Conservation (phyloP, 2,329 filamentous ascomycete species). For the Fusarium palustre region DNA sequence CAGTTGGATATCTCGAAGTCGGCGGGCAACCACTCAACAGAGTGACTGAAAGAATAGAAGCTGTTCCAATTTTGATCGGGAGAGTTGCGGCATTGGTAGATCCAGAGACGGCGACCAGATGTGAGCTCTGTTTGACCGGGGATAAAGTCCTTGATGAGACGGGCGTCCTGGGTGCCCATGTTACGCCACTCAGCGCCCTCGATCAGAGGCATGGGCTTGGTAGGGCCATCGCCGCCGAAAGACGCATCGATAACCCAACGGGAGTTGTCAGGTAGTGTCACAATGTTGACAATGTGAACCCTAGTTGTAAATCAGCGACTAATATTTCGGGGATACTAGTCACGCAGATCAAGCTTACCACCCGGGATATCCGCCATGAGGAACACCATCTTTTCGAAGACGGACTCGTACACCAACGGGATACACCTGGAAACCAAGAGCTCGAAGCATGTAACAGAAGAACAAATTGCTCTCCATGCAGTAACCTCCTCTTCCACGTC, state of each 20-base stretch:
- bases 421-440: conserved; percentile 66
- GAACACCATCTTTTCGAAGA: conserved; percentile 54
- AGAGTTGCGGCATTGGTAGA: conserved; percentile 69
- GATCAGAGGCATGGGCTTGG: conserved; percentile 65
- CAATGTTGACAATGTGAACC: conserved; percentile 71
- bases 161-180: conserved; percentile 67
- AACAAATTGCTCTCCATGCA: conserved; percentile 70
- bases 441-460: conserved; percentile 64
- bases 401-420: conserved; percentile 65
- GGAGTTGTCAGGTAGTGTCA: conserved; percentile 62
- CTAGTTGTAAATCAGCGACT: conserved; percentile 24
- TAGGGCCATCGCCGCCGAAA: conserved; percentile 73
- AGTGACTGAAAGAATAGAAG: conserved; percentile 73
- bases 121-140: conserved; percentile 56
- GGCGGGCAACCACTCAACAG: conserved; percentile 67
- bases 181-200: conserved; percentile 58
- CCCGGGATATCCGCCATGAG: conserved; percentile 58
- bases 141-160: conserved; percentile 63
- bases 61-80: conserved; percentile 65
- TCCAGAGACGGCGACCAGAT: conserved; percentile 65
- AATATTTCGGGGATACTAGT: conserved; percentile 32
- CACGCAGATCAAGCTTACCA: conserved; percentile 53
- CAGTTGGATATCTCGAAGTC: conserved; percentile 73
- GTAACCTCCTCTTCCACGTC: conserved; percentile 65
- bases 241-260: conserved; percentile 70